A percentile compares a stretch with the other conserved stretches of the same genome.
phyloP scores from a whole-genome alignment of 148 eudicot genomes.

The Chenopodium quinoa region DNA sequence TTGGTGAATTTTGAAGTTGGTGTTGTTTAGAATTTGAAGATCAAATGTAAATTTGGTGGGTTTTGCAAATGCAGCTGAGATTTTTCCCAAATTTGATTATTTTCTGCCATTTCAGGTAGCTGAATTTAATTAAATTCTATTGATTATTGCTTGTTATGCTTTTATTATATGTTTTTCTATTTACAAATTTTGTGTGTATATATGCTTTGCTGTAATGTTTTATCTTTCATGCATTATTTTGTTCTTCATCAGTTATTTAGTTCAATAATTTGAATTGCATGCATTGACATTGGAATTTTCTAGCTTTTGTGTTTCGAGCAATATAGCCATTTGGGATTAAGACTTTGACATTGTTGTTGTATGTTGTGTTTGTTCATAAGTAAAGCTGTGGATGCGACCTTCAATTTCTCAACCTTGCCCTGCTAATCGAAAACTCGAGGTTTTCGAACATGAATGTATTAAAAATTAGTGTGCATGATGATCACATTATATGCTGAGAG shows the following conservation, averaged over 20 bases:
- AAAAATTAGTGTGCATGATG: background rate
- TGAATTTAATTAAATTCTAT: background rate
- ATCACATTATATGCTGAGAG: background rate
- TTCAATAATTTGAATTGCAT: slow-evolving; percentile 22
- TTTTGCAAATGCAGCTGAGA: slow-evolving; percentile 30
- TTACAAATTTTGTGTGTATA: background rate
- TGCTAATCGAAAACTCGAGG: background rate
- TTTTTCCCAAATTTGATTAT: slow-evolving; percentile 14
- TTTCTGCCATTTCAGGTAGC: slow-evolving; percentile 21
- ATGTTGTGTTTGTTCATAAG: background rate
- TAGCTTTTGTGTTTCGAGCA: background rate
- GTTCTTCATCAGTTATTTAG: background rate
- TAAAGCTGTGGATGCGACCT: background rate
- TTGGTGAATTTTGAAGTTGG: slow-evolving; percentile 19
- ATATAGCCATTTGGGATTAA: background rate
- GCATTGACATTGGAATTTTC: slow-evolving; percentile 22
- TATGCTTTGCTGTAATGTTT: background rate
- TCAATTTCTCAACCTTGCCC: background rate
- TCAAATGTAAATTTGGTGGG: slow-evolving; percentile 13
- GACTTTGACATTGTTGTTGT: too few species aligned
- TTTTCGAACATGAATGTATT: background rate
- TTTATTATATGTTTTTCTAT: background rate
- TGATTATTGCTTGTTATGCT: background rate
- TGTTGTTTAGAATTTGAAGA: slow-evolving; percentile 15
- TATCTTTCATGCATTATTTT: background rate